Evolutionary conservation across 768 basidiomycete species (phyloP), one percentile per base, ranked within the genome.

Genomic region (Trametes punicea): DNA sequence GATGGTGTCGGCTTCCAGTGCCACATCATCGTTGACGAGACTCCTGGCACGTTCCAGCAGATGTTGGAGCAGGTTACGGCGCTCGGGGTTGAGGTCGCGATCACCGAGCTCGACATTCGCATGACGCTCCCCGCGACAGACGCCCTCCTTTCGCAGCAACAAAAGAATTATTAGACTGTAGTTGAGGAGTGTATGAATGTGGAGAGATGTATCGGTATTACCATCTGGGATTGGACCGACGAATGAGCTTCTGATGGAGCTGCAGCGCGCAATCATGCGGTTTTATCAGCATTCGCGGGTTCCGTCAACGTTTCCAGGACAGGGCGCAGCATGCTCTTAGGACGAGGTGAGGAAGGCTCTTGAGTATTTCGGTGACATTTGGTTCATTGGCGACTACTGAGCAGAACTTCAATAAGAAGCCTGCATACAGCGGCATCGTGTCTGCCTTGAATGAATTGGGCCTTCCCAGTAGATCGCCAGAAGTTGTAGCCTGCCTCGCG

Each of bases 71-170:
- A 76, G 39, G 80, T 87, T 63, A 76, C 80, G 13, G 77, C 77
- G 9, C 78, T 86, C 21, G 84, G 86, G 2, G 70, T 87, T 31
- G 85, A 87, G 59, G 80, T 86, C 20, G 84, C 84, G 7, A 79
- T 86, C 60, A 87, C 85, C 1, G 85, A 86, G 65, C 76, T 87
- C 44, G 85, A 87, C 63, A 81, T 82, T 61, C 75, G 84, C 42
- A 82, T 85, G 75, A 75, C 74, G 6, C 71, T 81, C 9, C 84
- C 83, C 8, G 74, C 71, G 18, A 83, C 81, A 1, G 61, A 66
- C 4, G 78, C 77, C 1, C 71, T 79, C 21, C 72, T 81, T 31
- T 73, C 69, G 21, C 81, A 84, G 62, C 83, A 87, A 64, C 71
- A 77, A 64, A 72, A 69, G 56, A 83, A 87, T 64, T 87, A 84